Conservation (phyloP, 805 yeast genomes). For the Cyberlindnera amylophila region DNA sequence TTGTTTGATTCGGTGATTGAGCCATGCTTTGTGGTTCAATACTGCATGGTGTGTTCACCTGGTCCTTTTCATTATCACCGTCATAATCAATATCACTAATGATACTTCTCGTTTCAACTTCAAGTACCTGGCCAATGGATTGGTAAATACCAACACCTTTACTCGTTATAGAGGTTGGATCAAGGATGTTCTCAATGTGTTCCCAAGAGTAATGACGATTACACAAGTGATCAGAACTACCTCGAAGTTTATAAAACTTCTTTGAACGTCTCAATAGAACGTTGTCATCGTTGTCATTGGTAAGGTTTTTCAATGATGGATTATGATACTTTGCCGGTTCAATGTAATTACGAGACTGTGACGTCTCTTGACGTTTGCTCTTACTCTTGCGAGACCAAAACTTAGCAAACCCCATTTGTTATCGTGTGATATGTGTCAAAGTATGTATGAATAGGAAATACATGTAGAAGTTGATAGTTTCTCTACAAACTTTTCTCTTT, state of each 20-base stretch:
- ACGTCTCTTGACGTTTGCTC: too few species aligned
- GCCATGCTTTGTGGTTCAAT: neutral
- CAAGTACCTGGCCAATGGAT: slow-evolving; percentile 5
- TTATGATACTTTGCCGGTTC: too few species aligned
- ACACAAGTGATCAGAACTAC: neutral
- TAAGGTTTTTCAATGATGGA: too few species aligned
- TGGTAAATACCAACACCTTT: slow-evolving; percentile 5
- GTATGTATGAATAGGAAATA: too few species aligned
- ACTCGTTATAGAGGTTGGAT: neutral
- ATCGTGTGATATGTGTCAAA: too few species aligned
- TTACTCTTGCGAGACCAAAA: too few species aligned
- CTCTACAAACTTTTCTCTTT: too few species aligned
- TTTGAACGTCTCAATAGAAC: slow-evolving; percentile 4
- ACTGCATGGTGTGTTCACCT: too few species aligned
- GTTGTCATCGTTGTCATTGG: too few species aligned
- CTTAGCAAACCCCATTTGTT: too few species aligned
- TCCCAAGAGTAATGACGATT: slow-evolving; percentile 11
- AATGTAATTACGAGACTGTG: too few species aligned
- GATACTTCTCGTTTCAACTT: slow-evolving; percentile 8
- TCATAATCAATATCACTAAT: slow-evolving; percentile 5
- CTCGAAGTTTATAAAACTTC: slow-evolving; percentile 9
- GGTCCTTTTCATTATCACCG: neutral
- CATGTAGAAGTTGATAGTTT: too few species aligned
- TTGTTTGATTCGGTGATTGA: neutral
- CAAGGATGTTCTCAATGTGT: slow-evolving; percentile 5